phyloP scores from a whole-genome alignment of 23 red algal species.

The Gracilaria gracilis region DNA sequence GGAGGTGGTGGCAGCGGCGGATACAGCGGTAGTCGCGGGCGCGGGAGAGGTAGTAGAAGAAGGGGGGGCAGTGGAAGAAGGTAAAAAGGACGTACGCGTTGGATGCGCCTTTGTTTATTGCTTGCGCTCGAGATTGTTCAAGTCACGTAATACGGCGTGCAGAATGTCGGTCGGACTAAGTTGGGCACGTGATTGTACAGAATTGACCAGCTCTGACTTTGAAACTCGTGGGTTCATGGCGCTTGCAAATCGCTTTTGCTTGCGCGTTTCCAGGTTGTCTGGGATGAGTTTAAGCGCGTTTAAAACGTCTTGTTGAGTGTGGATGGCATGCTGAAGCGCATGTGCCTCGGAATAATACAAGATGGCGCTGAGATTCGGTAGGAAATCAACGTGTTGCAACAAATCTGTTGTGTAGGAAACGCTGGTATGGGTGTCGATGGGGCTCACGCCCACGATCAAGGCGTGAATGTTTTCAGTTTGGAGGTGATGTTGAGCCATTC shows the following conservation, averaged over 20 bases:
- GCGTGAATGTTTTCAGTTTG: slow-evolving; percentile 22
- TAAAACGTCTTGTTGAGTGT: slow-evolving; percentile 18
- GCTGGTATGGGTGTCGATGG: neutral
- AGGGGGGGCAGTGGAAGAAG: slow-evolving; percentile 15
- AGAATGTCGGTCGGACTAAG: slow-evolving; percentile 57
- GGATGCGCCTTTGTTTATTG: slow-evolving; percentile 4
- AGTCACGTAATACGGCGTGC: slow-evolving; percentile 51
- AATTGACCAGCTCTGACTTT: neutral
- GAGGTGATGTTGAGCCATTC: neutral
- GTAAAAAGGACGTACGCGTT: neutral
- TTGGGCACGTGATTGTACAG: slow-evolving; percentile 6
- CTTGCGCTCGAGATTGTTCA: slow-evolving; percentile 21
- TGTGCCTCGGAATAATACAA: slow-evolving; percentile 76
- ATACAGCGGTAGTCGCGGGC: neutral
- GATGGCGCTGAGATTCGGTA: slow-evolving; percentile 42
- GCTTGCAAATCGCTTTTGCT: slow-evolving; percentile 11
- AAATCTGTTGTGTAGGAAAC: slow-evolving; percentile 1
- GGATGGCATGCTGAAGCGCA: slow-evolving; percentile 38
- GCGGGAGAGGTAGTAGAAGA: neutral
- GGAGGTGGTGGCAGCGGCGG: neutral
- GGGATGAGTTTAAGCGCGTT: slow-evolving; percentile 40
- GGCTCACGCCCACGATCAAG: slow-evolving; percentile 57
- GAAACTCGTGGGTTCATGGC: slow-evolving; percentile 51
- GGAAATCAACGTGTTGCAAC: slow-evolving; percentile 14
- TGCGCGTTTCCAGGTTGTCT: slow-evolving; percentile 33